Conservation (phyloP, 352 stramenopile genomes). For the Globisporangium cystogenes region DNA sequence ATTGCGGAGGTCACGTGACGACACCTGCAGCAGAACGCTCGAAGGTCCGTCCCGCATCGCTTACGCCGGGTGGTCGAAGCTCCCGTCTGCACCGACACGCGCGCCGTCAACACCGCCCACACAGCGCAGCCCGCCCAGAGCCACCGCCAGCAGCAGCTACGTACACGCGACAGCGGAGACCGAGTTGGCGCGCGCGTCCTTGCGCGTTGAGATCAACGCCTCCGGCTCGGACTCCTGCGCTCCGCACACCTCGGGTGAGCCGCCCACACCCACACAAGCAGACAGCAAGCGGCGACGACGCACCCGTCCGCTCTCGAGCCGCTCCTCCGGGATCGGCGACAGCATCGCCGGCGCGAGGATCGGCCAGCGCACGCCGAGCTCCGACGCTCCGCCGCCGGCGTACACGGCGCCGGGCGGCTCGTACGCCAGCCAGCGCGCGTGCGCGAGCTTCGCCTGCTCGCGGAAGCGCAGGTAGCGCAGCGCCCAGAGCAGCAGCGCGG, state of each 20-base stretch:
- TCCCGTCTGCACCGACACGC: conserved; percentile 16
- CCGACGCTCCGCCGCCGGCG: too few species aligned
- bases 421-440: conserved; percentile 62
- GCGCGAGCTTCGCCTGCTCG: conserved; percentile 44
- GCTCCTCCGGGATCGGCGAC: conserved; percentile 67
- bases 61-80: conserved; percentile 14
- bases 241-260: neutral
- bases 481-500: conserved; percentile 41
- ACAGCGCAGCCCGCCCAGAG: neutral
- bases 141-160: conserved; percentile 7
- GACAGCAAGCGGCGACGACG: conserved; percentile 1
- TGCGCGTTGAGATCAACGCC: conserved; percentile 28
- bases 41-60: neutral
- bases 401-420: conserved; percentile 22
- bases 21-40: neutral
- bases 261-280: neutral
- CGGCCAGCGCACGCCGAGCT: conserved; percentile 58
- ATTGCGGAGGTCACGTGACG: too few species aligned
- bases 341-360: conserved; percentile 48
- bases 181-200: conserved; percentile 28
- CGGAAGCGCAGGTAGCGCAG: conserved; percentile 62
- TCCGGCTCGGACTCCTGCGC: conserved; percentile 46
- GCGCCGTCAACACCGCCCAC: too few species aligned
- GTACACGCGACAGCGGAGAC: conserved; percentile 42
- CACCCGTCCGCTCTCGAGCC: conserved; percentile 41